Conservation (phyloP, 2,329 filamentous ascomycete genomes). For the Biscogniauxia sp. region DNA sequence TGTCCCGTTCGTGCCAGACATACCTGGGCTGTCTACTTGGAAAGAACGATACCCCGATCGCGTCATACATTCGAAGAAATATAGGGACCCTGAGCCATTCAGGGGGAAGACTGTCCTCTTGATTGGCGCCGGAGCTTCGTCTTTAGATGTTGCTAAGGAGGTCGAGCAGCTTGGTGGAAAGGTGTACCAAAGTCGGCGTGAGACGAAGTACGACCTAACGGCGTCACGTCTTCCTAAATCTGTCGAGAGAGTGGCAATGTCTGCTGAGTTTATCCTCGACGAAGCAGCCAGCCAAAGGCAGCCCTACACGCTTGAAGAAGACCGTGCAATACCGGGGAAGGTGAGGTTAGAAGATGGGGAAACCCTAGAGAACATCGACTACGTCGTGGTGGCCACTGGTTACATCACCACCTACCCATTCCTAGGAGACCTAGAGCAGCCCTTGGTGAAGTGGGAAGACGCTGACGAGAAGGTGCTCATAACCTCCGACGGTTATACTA, state of each 20-base stretch:
- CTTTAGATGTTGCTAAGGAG: slow-evolving; percentile 42
- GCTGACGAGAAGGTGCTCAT: slow-evolving; percentile 56
- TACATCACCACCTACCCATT: slow-evolving; percentile 69
- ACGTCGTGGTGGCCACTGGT: slow-evolving; percentile 64
- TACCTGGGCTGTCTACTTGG: slow-evolving; percentile 58
- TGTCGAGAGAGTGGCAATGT: slow-evolving; percentile 49
- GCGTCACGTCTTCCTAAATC: slow-evolving; percentile 51
- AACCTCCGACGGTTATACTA: slow-evolving; percentile 58
- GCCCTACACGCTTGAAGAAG: slow-evolving; percentile 9
- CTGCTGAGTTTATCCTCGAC: slow-evolving; percentile 44
- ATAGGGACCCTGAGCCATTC: slow-evolving; percentile 60
- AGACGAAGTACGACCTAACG: slow-evolving; percentile 59
- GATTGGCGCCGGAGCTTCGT: slow-evolving; percentile 50
- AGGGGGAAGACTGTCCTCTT: slow-evolving; percentile 49
- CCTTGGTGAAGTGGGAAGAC: slow-evolving; percentile 36
- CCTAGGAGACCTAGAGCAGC: slow-evolving; percentile 49
- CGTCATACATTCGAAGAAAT: slow-evolving; percentile 70
- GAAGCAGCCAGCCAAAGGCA: slow-evolving; percentile 21
- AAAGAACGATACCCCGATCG: slow-evolving; percentile 49
- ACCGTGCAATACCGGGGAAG: slow-evolving; percentile 45
- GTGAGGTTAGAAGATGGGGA: slow-evolving; percentile 53
- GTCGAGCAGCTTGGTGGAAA: slow-evolving; percentile 36
- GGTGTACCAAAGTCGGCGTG: slow-evolving; percentile 53
- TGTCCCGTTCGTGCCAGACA: slow-evolving; percentile 58
- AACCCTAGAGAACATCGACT: slow-evolving; percentile 54